Percentiles rank a stretch among this genome's conserved stretches.
These are phyloP conservation scores for Carex cristatella DNA, from an alignment of 176 grass and related monocot species.

Conservation along the genomic window DNA sequence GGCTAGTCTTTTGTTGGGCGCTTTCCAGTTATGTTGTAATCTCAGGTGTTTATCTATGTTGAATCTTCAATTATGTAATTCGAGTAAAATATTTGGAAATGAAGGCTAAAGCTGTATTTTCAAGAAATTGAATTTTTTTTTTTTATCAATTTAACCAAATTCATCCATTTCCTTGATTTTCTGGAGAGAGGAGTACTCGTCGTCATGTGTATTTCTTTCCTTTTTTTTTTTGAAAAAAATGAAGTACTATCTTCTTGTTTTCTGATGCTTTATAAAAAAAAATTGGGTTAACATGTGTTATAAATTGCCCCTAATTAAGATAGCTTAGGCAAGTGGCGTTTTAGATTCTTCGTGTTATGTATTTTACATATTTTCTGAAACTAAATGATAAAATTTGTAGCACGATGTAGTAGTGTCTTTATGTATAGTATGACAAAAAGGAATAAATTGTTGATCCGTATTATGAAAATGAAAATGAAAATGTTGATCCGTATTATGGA, in stretches of 20 bases:
- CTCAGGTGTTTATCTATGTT: background rate
- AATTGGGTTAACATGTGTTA: too few species aligned
- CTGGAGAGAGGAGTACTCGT: too few species aligned
- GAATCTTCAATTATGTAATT: background rate
- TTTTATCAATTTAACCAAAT: background rate
- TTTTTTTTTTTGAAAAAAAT: too few species aligned
- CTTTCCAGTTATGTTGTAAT: background rate
- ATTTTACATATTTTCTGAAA: background rate
- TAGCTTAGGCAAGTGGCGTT: too few species aligned
- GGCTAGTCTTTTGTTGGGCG: background rate
- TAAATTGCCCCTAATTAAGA: too few species aligned
- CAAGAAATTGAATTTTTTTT: background rate
- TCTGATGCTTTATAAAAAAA: background rate
- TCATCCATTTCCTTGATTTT: background rate
- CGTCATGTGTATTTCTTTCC: too few species aligned
- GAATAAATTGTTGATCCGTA: too few species aligned
- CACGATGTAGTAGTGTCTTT: background rate
- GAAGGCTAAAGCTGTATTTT: background rate
- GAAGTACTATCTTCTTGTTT: background rate
- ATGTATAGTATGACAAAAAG: too few species aligned
- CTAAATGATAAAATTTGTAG: background rate
- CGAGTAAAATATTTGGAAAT: background rate
- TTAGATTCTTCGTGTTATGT: background rate
- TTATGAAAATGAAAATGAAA: too few species aligned
- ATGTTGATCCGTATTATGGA: too few species aligned